Percentiles rank a stretch among this genome's conserved stretches.
Evolutionary conservation across 768 basidiomycete genomes (phyloP).

Genomic region (Obba rivulosa): DNA sequence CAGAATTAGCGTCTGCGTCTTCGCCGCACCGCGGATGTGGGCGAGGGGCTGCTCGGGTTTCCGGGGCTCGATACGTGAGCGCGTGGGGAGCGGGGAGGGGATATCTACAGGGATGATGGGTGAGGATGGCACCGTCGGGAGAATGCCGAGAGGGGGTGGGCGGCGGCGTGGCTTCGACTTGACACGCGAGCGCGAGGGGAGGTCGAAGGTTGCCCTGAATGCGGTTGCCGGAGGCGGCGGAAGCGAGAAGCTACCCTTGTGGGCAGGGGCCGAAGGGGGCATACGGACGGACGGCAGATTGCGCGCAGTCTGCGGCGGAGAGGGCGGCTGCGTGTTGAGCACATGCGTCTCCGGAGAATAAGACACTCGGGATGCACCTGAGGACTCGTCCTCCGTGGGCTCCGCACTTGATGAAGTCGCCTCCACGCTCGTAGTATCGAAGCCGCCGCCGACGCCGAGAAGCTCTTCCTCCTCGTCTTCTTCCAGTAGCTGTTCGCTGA

Average conservation of each 20-base stretch:
- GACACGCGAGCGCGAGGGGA: constrained; percentile 23
- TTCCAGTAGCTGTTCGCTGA: constrained; percentile 79
- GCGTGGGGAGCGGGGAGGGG: constrained; percentile 32
- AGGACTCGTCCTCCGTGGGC: constrained; percentile 28
- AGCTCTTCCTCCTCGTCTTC: constrained; percentile 76
- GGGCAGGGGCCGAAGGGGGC: constrained; percentile 26
- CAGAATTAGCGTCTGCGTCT: constrained; percentile 7
- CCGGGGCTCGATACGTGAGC: constrained; percentile 48
- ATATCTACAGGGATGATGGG: constrained; percentile 51
- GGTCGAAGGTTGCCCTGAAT: constrained; percentile 45
- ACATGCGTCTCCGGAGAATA: constrained; percentile 1
- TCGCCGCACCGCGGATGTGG: constrained; percentile 32
- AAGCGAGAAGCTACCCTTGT: constrained; percentile 53
- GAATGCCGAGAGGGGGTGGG: constrained; percentile 52
- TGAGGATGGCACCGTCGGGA: constrained; percentile 72
- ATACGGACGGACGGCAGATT: constrained; percentile 9
- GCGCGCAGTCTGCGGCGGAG: constrained; percentile 24
- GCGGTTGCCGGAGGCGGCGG: constrained; percentile 48
- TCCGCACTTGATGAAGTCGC: constrained; percentile 26
- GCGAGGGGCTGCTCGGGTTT: constrained; percentile 54
- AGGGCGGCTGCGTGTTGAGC: constrained; percentile 5
- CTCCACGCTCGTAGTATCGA: constrained; percentile 34
- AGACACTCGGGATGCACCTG: not conserved
- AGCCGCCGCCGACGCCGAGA: constrained; percentile 63
- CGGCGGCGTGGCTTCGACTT: constrained; percentile 50